Evolutionary conservation across 495 filamentous ascomycete genomes (phyloP), one percentile per base, ranked within the genome.

Genomic region (Penicillium simplicissimum): DNA sequence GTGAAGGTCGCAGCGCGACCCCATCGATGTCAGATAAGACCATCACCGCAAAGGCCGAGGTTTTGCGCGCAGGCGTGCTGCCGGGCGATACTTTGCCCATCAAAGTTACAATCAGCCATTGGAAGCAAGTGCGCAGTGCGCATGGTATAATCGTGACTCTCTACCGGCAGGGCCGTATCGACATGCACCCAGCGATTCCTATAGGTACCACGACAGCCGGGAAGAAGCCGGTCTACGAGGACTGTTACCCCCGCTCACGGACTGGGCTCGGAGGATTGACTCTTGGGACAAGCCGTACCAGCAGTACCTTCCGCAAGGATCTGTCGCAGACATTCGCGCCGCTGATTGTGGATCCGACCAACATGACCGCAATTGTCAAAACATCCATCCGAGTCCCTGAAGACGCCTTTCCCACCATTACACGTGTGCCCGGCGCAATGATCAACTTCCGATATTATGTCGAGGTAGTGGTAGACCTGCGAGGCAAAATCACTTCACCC

Each of bases 371-470:
- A 0, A 85, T 86, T 53, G 82, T 98, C 52, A 92, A 86, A 23
- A 88, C 91, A 3, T 90, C 88, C 17, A 85, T 98, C 3, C 85
- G 92, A 54, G 86, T 97, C 23, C 95, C 95, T 0, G 92, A 93
- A 62, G 92, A 97, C 63, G 86, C 87, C 0, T 98, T 98, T 66
- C 94, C 95, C 3, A 96, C 93, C 8, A 97, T 98, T 60, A 88
- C 85, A 13, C 87, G 85, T 57, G 92, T 96, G 4, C 95, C 95
- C 0, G 91, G 93, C 21, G 86, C 87, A 25, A 92, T 97, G 84
- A 96, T 98, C 61, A 90, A 87, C 62, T 98, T 98, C 75, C 90
- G 88, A 64, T 98, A 98, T 69, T 90, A 90, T 64, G 83, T 97
- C 25, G 95, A 98, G 71, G 90, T 97, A 3, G 88, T 98, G 21